Base-by-base conservation (phyloP, 108 stramenopile genomes). In the Discostella pseudostelligera region DNA sequence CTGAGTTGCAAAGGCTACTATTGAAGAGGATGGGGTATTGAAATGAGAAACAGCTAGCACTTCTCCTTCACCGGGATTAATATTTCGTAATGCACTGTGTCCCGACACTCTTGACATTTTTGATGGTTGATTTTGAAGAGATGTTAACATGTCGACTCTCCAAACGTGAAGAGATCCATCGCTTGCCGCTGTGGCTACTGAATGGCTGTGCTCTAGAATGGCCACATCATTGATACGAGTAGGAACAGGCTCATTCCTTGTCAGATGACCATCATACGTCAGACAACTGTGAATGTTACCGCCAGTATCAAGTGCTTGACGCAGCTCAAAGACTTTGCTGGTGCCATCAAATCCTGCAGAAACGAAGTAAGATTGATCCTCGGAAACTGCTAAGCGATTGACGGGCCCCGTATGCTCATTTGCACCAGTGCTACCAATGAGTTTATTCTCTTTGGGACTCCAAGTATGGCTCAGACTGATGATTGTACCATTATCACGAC, bases 291-390 rank as follows among this genome's bases (percentile, higher is more conserved):
- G 89, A 11, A 96, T 78, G 10, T 85, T 45, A 19, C 88, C 92
- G 55, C 83, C 79, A 54, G 84, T 81, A 54, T 86, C 78, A 64
- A 93, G 92, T 46, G 87, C 65, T 48, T 94, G 87, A 11, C 83
- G 69, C 32, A 91, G 64, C 67, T 97, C 94, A 87, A 96, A 98
- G 29, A 98, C 87, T 65, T 87, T 83, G 53, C 89, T 88, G 8
- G 95, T 95, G 8, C 93, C 93, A 75, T 98, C 97, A 60, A 81
- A 83, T 32, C 92, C 90, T 21, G 87, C 95, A 13, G 94, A 88
- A 4, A 86, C 94, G 63, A 98, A 96, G 64, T 96, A 98, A 17
- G 84, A 65, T 53, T 96, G 83, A 75, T 98, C 96, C 44, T 81
- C 77, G 0, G 95, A 81, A 28, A 98, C 83, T 37, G 94, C 94